Conservation (phyloP, 2,329 filamentous ascomycete genomes). For the Trichoderma oligosporum region DNA sequence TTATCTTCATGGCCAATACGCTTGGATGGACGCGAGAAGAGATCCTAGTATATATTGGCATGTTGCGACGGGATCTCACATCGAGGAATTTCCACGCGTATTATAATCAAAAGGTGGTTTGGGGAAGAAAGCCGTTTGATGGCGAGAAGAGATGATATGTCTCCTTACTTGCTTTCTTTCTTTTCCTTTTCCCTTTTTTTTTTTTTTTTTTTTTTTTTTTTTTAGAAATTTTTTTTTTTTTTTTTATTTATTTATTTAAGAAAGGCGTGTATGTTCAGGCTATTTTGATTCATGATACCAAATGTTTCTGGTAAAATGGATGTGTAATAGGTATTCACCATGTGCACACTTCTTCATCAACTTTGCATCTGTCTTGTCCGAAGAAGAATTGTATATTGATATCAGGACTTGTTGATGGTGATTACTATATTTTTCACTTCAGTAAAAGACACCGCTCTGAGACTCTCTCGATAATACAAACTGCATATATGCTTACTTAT, state of each 20-base stretch:
- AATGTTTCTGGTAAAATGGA: too few species aligned
- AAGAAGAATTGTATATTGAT: too few species aligned
- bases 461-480: too few species aligned
- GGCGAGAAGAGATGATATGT: not conserved
- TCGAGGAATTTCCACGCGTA: conserved; percentile 14
- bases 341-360: too few species aligned
- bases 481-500: too few species aligned
- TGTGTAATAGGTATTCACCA: too few species aligned
- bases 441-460: too few species aligned
- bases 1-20: conserved; percentile 20
- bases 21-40: conserved; percentile 16
- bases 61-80: conserved; percentile 12
- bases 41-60: conserved; percentile 14
- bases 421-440: too few species aligned
- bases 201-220: not conserved
- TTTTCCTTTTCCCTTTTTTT: not conserved
- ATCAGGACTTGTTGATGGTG: too few species aligned
- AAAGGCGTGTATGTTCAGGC: not conserved
- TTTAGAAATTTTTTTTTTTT: not conserved
- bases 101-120: conserved; percentile 17
- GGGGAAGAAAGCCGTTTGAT: conserved; percentile 14
- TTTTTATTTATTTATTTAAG: not conserved
- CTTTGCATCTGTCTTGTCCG: too few species aligned
- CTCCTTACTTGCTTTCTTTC: not conserved
- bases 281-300: too few species aligned